These are phyloP conservation scores for Dichomitus squalens DNA, from an alignment of 1,284 basidiomycete species.

Conservation along the genomic window DNA sequence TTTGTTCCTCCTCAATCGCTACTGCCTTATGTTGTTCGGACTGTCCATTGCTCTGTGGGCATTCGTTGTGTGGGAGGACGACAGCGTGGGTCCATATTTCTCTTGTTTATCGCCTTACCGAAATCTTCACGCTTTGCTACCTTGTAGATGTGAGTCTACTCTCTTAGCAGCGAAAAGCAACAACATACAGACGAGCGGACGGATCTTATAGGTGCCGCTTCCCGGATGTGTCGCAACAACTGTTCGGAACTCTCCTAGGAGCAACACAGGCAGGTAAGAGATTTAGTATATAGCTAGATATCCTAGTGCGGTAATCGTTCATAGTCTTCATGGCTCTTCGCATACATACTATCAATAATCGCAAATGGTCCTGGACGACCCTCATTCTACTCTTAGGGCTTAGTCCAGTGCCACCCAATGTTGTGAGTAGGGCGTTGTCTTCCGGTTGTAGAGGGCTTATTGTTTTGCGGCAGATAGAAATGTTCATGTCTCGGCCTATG, in stretches of 20 bases:
- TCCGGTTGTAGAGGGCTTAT: neutral
- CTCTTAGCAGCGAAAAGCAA: neutral
- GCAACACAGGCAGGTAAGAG: neutral
- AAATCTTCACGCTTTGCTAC: neutral
- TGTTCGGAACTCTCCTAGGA: neutral
- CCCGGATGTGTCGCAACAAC: neutral
- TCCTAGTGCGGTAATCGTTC: no score
- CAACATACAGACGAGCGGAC: neutral
- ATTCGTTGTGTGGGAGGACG: neutral
- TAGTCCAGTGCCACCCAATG: neutral
- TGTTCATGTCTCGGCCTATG: neutral
- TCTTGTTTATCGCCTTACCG: neutral
- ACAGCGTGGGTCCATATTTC: neutral
- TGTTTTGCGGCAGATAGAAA: neutral
- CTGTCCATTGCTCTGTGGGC: neutral
- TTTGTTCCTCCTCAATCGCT: slow-evolving; percentile 16
- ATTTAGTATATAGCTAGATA: no score
- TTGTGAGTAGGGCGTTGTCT: neutral
- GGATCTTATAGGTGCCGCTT: neutral
- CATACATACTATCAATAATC: slow-evolving; percentile 15
- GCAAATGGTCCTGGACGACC: slow-evolving; percentile 15
- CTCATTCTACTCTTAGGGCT: slow-evolving; percentile 2
- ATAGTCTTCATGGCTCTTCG: slow-evolving; percentile 13
- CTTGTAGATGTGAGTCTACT: neutral
- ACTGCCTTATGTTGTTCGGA: neutral